Conservation (phyloP, 306 rosid species). For the Carpinus fangiana region DNA sequence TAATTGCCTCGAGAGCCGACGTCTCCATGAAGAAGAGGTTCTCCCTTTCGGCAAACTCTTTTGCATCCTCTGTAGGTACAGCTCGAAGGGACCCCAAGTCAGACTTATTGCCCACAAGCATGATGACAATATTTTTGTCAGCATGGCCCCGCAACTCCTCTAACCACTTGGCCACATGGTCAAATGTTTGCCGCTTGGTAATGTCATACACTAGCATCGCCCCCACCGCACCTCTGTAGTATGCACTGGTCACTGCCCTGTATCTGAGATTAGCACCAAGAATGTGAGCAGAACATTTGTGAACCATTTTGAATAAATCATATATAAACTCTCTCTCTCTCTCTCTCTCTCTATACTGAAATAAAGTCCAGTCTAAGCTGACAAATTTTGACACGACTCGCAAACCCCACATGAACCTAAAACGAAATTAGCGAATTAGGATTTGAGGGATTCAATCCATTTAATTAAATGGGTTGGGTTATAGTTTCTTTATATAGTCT, state of each 20-base stretch:
- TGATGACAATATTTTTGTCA: slow-evolving; percentile 68
- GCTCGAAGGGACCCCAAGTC: slow-evolving; percentile 70
- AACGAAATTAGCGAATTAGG: too few species aligned
- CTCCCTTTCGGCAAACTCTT: slow-evolving; percentile 73
- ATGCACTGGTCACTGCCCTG: slow-evolving; percentile 94
- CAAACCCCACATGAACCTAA: too few species aligned
- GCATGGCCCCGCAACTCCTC: slow-evolving; percentile 78
- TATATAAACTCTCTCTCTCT: not conserved
- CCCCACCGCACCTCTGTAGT: slow-evolving; percentile 93
- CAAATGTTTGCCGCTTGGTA: slow-evolving; percentile 68
- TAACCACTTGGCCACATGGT: slow-evolving; percentile 77
- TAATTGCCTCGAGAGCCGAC: slow-evolving; percentile 85
- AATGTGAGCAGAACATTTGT: slow-evolving; percentile 22
- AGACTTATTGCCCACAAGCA: slow-evolving; percentile 94
- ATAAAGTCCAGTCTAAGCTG: too few species aligned
- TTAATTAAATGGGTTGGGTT: too few species aligned
- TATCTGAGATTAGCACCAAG: slow-evolving; percentile 55
- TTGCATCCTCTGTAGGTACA: slow-evolving; percentile 70
- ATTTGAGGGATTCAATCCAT: too few species aligned
- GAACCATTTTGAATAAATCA: not conserved
- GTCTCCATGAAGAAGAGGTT: slow-evolving; percentile 87
- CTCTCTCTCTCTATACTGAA: too few species aligned
- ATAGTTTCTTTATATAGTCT: too few species aligned
- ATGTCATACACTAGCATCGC: slow-evolving; percentile 92
- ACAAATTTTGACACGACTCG: too few species aligned